These are phyloP conservation scores for Platismatia glauca DNA, from an alignment of 495 filamentous ascomycete species.

Conservation along the genomic window DNA sequence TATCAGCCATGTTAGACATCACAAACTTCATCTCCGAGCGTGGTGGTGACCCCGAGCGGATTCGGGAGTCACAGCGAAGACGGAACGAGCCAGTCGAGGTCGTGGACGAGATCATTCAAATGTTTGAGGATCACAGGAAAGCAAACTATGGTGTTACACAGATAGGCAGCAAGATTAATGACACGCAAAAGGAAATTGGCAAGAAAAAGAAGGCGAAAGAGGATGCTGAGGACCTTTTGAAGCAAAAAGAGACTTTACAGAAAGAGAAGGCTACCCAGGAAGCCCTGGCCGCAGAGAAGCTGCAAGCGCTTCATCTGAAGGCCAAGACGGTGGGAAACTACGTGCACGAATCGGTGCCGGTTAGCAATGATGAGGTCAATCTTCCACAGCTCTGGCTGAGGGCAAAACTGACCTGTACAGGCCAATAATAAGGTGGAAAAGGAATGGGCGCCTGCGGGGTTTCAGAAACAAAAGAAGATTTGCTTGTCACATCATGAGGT, in stretches of 20 bases:
- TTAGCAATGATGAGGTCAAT: slow-evolving; percentile 72
- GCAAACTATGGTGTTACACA: slow-evolving; percentile 75
- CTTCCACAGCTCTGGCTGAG: neutral
- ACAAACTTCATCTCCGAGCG: slow-evolving; percentile 75
- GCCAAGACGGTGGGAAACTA: slow-evolving; percentile 84
- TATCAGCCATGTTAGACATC: slow-evolving; percentile 60
- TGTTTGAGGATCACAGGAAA: slow-evolving; percentile 79
- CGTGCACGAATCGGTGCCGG: slow-evolving; percentile 85
- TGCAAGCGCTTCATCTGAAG: slow-evolving; percentile 60
- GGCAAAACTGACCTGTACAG: slow-evolving; percentile 26
- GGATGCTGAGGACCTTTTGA: slow-evolving; percentile 63
- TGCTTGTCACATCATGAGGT: slow-evolving; percentile 93
- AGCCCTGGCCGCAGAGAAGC: slow-evolving; percentile 63
- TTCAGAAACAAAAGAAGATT: slow-evolving; percentile 56
- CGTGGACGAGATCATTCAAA: slow-evolving; percentile 81
- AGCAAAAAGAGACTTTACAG: slow-evolving; percentile 66
- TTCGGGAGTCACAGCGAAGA: slow-evolving; percentile 79
- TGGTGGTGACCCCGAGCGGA: slow-evolving; percentile 79
- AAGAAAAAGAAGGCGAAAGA: slow-evolving; percentile 93
- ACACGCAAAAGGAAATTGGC: slow-evolving; percentile 79
- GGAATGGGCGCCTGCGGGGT: slow-evolving; percentile 70
- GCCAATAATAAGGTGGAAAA: slow-evolving; percentile 73
- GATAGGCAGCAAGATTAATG: slow-evolving; percentile 75
- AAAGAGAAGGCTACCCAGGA: slow-evolving; percentile 72
- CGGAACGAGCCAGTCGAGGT: slow-evolving; percentile 61